Conservation (phyloP, 2,329 filamentous ascomycete genomes). For the Penicillium rolfsii region DNA sequence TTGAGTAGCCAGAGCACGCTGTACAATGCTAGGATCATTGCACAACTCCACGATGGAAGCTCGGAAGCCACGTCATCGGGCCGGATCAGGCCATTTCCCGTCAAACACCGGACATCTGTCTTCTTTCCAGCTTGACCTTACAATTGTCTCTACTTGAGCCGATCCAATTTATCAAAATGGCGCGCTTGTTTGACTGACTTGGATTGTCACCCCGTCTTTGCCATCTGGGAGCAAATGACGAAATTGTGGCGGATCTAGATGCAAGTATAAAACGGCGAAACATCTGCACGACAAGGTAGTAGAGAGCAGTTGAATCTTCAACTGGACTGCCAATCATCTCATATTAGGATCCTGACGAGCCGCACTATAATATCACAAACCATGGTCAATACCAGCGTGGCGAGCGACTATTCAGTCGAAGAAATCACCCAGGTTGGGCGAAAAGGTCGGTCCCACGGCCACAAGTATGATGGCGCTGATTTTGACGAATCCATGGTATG, state of each 20-base stretch:
- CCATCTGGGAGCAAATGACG: constrained; percentile 5
- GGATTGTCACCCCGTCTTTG: not conserved
- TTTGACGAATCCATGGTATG: constrained; percentile 7
- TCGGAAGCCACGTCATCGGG: not conserved
- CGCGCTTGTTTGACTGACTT: not conserved
- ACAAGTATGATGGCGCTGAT: constrained; percentile 10
- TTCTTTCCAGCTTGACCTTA: not conserved
- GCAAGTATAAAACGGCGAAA: not conserved
- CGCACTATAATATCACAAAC: not conserved
- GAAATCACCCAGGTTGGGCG: constrained; percentile 8
- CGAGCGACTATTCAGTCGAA: constrained; percentile 5
- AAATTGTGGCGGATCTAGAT: constrained; percentile 7
- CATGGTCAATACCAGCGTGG: not conserved
- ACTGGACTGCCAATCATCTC: not conserved
- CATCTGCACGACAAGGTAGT: not conserved
- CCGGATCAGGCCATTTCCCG: not conserved
- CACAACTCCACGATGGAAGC: not conserved
- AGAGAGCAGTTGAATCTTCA: not conserved
- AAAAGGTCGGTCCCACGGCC: constrained; percentile 7
- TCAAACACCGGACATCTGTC: not conserved
- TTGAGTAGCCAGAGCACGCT: not conserved
- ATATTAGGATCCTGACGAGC: not conserved
- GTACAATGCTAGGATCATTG: not conserved
- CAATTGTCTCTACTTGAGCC: not conserved
- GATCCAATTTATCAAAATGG: not conserved